phyloP scores from a whole-genome alignment of 306 rosid genomes.

The Sicyos baderoa region DNA sequence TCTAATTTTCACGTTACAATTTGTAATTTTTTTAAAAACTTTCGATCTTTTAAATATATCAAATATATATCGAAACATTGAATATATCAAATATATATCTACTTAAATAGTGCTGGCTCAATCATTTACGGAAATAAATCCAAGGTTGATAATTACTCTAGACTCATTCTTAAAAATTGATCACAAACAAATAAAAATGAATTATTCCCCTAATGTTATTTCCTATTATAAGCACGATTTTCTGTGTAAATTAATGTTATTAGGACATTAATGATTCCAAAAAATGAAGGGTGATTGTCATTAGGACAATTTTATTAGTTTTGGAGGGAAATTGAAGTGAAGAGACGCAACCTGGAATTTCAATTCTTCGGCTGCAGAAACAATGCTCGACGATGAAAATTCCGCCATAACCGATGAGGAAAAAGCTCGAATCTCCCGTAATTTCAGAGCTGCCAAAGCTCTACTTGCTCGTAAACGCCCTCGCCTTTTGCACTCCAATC shows the following conservation, averaged over 20 bases:
- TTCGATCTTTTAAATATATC: no score
- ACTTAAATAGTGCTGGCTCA: no score
- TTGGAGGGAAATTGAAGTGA: slow-evolving; percentile 11
- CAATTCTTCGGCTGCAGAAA: not conserved
- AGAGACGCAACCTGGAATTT: not conserved
- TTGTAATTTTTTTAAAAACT: no score
- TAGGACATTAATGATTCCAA: no score
- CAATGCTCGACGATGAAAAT: slow-evolving; percentile 22
- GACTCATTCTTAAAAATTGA: no score
- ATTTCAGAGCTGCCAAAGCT: slow-evolving; percentile 66
- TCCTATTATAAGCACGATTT: not conserved
- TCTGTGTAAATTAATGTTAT: not conserved
- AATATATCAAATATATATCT: no score
- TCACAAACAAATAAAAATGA: no score
- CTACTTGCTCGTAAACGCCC: slow-evolving; percentile 64
- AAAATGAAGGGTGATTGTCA: no score
- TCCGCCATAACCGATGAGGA: slow-evolving; percentile 33
- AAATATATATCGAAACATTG: no score
- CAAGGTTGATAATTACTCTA: no score
- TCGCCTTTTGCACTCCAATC: slow-evolving; percentile 22
- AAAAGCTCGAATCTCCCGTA: slow-evolving; percentile 43
- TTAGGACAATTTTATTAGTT: not conserved
- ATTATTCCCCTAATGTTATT: not conserved
- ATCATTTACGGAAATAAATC: no score
- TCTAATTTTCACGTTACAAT: no score